A percentile compares a stretch with the other conserved stretches of the same genome.
Evolutionary conservation across 257 asterid genomes (phyloP).

Genomic region (Linderniella brevidens): DNA sequence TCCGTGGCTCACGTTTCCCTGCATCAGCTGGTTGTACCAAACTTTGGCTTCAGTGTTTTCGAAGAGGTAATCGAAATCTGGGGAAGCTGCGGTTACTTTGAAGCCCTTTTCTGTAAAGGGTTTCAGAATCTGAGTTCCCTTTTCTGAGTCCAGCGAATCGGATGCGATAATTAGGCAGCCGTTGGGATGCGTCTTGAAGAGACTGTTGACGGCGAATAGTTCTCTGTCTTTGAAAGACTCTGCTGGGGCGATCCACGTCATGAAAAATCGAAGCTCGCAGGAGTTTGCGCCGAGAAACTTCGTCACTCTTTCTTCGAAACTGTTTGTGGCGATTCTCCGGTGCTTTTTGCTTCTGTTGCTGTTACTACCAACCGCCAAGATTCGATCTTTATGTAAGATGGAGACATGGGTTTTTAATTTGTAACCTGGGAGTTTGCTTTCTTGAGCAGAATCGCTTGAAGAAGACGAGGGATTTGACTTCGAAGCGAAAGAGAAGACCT

Average conservation of each 20-base stretch:
- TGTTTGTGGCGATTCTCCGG: conserved; percentile 12
- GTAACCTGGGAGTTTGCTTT: conserved; percentile 12
- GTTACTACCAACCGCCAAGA: conserved; percentile 20
- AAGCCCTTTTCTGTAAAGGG: conserved; percentile 49
- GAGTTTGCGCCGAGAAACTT: conserved; percentile 31
- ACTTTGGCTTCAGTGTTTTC: conserved; percentile 45
- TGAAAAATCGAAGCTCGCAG: conserved; percentile 50
- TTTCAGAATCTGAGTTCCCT: conserved; percentile 37
- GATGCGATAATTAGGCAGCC: conserved; percentile 65
- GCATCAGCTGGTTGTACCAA: conserved; percentile 49
- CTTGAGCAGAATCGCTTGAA: conserved; percentile 10
- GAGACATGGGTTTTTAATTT: conserved; percentile 30
- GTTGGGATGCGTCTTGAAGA: conserved; percentile 52
- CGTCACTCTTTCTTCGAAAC: conserved; percentile 39
- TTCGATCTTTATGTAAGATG: conserved; percentile 26
- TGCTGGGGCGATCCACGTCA: conserved; percentile 74
- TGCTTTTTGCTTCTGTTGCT: conserved; percentile 15
- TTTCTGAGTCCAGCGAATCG: conserved; percentile 48
- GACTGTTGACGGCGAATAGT: conserved; percentile 28
- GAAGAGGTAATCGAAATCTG: conserved; percentile 51
- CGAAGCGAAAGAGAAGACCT: conserved; percentile 22
- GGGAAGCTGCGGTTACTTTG: conserved; percentile 42
- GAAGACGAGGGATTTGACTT: conserved; percentile 11
- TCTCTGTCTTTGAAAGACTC: conserved; percentile 59
- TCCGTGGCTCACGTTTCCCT: conserved; percentile 51